Evolutionary conservation across 345 rosid species (phyloP), one percentile per base, ranked within the genome.

Genomic region (Geranium brycei): DNA sequence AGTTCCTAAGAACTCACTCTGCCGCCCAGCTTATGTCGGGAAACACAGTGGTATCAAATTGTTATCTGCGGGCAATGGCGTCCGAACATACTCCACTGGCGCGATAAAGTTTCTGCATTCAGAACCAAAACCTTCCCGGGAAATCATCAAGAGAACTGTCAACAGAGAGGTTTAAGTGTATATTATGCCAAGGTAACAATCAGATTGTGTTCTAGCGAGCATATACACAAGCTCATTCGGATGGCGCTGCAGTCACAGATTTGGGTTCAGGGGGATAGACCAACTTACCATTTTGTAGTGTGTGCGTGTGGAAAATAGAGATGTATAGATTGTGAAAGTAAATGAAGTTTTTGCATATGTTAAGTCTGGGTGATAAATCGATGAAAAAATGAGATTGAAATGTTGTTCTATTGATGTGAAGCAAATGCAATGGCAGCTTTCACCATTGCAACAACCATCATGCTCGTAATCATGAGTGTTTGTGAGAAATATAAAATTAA

Each of bases 241-340:
- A 81, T 81, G 86, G 86, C 85, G 80, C 87, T 63, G 64, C 78
- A 72, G 86, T 83, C 87, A 79, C 84, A 75, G 63, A 62, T 63
- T 61, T 64, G 83, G 72, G 84, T 69, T 76, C 60, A 19, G 11
- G 14, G 30, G 64, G 53, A 64, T 55, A 32, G 19, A 35, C 41
- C 41, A 35, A 35, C 53, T 47, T 47, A 2, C 13, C 15, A 13
- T 47, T 47, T 47, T 47, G 53, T 47, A 47, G 11, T 8, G 53
- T 47, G 53, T 47, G 41, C 41, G 41, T 35, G 53, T 6, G 15
- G 53, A 47, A 47, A 3, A 47, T 8, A 47, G 11, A 47, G 3
- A 47, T 47, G 10, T 11, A 47, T 3, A 47, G 53, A 8, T 6
- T 47, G 15, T 13, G 53, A 8, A 11, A 3, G 51, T 41, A 12